Conservation (phyloP, 1,284 basidiomycete species). For the Trametes pubescens region DNA sequence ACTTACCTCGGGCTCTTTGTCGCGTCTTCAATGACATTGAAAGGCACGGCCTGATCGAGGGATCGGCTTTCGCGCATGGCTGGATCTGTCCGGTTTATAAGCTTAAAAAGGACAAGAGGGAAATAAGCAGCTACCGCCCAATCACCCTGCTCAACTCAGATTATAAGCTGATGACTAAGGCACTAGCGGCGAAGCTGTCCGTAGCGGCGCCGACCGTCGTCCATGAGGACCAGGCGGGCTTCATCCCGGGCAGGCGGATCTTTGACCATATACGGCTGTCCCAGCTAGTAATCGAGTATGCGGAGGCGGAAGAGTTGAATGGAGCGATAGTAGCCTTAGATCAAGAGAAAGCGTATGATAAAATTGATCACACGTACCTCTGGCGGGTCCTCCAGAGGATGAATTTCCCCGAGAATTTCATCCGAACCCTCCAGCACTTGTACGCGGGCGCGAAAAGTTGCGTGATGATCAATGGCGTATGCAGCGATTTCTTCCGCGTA, state of each 20-base stretch:
- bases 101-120: slow-evolving; percentile 5
- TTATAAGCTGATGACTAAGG: slow-evolving; percentile 41
- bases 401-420: slow-evolving; percentile 8
- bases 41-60: slow-evolving; percentile 6
- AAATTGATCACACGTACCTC: background rate
- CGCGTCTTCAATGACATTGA: slow-evolving; percentile 36
- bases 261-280: slow-evolving; percentile 36
- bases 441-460: background rate
- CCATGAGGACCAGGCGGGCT: slow-evolving; percentile 41
- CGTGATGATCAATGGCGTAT: background rate
- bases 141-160: slow-evolving; percentile 45
- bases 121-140: slow-evolving; percentile 43
- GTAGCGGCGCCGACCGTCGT: slow-evolving; percentile 25
- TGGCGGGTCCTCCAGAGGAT: background rate
- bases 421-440: background rate
- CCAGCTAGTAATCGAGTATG: slow-evolving; percentile 33
- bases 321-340: slow-evolving; percentile 33
- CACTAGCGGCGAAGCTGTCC: slow-evolving; percentile 30
- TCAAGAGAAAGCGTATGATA: background rate
- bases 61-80: slow-evolving; percentile 37
- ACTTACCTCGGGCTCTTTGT: slow-evolving; percentile 24
- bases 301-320: slow-evolving; percentile 35
- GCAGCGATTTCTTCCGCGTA: background rate
- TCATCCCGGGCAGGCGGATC: slow-evolving; percentile 37
- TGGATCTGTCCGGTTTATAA: slow-evolving; percentile 43